Percentiles rank a stretch among this genome's conserved stretches.
These are phyloP conservation scores for Zalaria sp. DNA, from an alignment of 2,329 filamentous ascomycete species.

Conservation along the genomic window DNA sequence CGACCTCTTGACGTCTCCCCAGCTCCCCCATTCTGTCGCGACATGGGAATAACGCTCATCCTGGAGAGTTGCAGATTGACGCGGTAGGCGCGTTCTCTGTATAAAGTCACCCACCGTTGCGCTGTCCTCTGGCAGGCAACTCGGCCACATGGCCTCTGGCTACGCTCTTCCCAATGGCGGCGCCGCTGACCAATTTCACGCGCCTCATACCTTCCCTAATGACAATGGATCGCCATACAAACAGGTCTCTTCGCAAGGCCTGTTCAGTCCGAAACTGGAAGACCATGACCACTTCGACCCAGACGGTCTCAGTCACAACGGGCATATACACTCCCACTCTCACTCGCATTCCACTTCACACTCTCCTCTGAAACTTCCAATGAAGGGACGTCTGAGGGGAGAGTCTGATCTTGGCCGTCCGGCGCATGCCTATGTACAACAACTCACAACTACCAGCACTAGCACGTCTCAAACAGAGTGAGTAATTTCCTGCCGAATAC, in stretches of 20 bases:
- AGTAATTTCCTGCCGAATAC: not conserved
- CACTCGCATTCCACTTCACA: constrained; percentile 14
- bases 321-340: constrained; percentile 15
- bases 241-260: not conserved
- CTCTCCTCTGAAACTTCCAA: constrained; percentile 9
- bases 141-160: constrained; percentile 26
- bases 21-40: too few species aligned
- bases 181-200: constrained; percentile 17
- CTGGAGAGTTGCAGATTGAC: not conserved
- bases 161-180: constrained; percentile 25
- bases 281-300: constrained; percentile 3
- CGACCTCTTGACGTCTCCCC: too few species aligned
- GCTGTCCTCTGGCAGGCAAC: too few species aligned
- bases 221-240: not conserved
- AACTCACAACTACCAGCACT: too few species aligned
- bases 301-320: constrained; percentile 6
- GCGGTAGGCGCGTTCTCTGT: not conserved
- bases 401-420: constrained; percentile 31
- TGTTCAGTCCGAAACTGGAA: constrained; percentile 1
- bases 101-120: too few species aligned
- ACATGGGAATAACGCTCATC: too few species aligned
- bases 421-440: not conserved
- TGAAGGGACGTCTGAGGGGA: constrained; percentile 25
- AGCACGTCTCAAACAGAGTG: too few species aligned
- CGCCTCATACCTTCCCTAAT: constrained; percentile 10